Percentiles rank a stretch among this genome's conserved stretches.
Evolutionary conservation across 805 yeast genomes (phyloP).

Genomic region (Schwanniomyces vanrijiae): DNA sequence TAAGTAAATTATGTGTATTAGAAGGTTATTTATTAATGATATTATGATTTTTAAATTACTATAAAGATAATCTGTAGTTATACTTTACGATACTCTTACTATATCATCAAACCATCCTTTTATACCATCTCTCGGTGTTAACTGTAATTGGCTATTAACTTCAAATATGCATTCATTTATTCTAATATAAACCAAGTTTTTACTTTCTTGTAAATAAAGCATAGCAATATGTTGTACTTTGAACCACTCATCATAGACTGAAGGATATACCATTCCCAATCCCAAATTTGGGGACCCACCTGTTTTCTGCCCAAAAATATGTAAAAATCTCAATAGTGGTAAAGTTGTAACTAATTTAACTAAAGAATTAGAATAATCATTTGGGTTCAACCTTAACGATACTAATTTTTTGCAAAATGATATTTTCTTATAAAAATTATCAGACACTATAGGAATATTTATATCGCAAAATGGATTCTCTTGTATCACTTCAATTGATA

Average conservation of each 20-base stretch:
- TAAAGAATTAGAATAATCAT: constrained; percentile 15
- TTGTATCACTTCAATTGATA: constrained; percentile 41
- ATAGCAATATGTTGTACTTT: constrained; percentile 55
- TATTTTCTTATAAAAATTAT: constrained; percentile 12
- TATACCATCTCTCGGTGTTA: constrained; percentile 45
- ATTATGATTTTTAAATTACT: not conserved
- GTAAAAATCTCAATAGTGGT: constrained; percentile 30
- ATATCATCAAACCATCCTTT: constrained; percentile 46
- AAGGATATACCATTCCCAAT: constrained; percentile 51
- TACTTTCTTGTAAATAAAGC: constrained; percentile 30
- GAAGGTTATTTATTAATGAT: not conserved
- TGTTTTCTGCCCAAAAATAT: constrained; percentile 50
- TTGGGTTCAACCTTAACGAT: constrained; percentile 43
- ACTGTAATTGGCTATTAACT: constrained; percentile 10
- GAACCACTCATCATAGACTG: constrained; percentile 57
- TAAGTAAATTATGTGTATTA: not conserved
- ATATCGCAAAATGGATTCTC: constrained; percentile 34
- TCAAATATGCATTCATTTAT: constrained; percentile 53
- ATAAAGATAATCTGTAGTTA: not conserved
- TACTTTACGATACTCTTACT: constrained; percentile 27
- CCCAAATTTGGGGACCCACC: constrained; percentile 58
- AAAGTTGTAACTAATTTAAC: constrained; percentile 22
- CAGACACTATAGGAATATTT: constrained; percentile 21
- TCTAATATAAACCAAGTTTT: constrained; percentile 39
- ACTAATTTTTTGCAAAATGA: constrained; percentile 18